Evolutionary conservation across 306 rosid genomes (phyloP).

Genomic region (Dryas alaskensis): DNA sequence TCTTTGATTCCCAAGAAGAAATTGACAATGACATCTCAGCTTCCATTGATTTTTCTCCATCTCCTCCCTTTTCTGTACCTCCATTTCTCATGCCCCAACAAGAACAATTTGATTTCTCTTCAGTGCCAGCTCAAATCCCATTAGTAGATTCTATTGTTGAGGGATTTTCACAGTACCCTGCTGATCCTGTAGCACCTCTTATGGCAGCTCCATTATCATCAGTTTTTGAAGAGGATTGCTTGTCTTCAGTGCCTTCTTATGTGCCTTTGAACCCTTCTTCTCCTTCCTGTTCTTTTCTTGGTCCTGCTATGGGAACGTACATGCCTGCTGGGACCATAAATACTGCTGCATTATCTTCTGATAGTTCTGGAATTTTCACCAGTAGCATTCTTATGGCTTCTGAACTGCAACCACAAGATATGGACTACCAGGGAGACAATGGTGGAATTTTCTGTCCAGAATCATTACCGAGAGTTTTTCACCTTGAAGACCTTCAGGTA

Average conservation of each 20-base stretch:
- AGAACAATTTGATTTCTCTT: conserved; percentile 58
- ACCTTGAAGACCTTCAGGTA: conserved; percentile 87
- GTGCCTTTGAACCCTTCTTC: conserved; percentile 61
- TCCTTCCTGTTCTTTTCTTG: conserved; percentile 68
- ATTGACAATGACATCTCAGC: conserved; percentile 87
- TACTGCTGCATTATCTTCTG: conserved; percentile 53
- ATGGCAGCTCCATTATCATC: conserved; percentile 50
- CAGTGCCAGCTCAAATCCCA: conserved; percentile 45
- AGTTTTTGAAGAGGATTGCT: conserved; percentile 69
- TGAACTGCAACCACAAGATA: conserved; percentile 70
- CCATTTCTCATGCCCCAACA: conserved; percentile 43
- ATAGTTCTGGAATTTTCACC: conserved; percentile 57
- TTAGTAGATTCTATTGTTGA: conserved; percentile 52
- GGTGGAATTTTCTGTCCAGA: conserved; percentile 68
- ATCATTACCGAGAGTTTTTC: conserved; percentile 56
- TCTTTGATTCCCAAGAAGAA: conserved; percentile 80
- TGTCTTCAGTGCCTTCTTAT: conserved; percentile 77
- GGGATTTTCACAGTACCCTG: conserved; percentile 52
- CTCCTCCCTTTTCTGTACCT: conserved; percentile 55
- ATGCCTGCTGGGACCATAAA: conserved; percentile 51
- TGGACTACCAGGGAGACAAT: conserved; percentile 81
- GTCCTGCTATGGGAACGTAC: conserved; percentile 51
- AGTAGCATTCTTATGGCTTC: conserved; percentile 55
- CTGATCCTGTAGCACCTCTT: conserved; percentile 40
- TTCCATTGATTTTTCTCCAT: conserved; percentile 77